These are phyloP conservation scores for Plantago ovata DNA, from an alignment of 257 asterid species.

Conservation along the genomic window DNA sequence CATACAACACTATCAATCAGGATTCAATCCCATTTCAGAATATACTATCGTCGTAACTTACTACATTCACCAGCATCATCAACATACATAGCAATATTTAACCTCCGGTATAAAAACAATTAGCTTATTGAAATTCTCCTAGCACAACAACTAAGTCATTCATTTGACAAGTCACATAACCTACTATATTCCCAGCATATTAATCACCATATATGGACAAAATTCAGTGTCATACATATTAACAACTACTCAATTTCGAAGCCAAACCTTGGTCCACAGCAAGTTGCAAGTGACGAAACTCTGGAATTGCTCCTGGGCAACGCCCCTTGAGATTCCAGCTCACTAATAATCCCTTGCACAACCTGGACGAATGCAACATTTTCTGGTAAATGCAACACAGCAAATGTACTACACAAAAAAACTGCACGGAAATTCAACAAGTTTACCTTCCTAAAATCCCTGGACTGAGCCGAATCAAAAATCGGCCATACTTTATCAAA, in stretches of 20 bases:
- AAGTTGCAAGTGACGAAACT: constrained; percentile 98
- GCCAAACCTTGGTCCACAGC: constrained; percentile 96
- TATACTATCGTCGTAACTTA: too few species aligned
- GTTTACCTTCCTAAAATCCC: constrained; percentile 94
- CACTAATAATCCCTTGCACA: constrained; percentile 96
- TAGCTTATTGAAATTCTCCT: constrained; percentile 12
- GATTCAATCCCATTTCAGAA: constrained; percentile 14
- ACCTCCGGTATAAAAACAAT: constrained; percentile 6
- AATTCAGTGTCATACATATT: constrained; percentile 3
- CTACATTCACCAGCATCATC: background rate
- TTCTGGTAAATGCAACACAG: constrained; percentile 6
- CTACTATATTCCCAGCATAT: background rate
- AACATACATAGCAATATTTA: constrained; percentile 1
- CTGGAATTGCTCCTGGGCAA: constrained; percentile 98
- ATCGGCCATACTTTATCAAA: constrained; percentile 99
- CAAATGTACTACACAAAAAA: constrained; percentile 9
- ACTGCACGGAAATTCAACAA: constrained; percentile 12
- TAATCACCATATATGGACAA: background rate
- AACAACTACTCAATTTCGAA: constrained; percentile 7
- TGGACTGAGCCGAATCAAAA: constrained; percentile 97
- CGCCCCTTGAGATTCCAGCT: constrained; percentile 98
- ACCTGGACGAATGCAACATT: constrained; percentile 42
- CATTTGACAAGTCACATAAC: too few species aligned
- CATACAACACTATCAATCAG: background rate
- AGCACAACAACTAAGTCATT: constrained; percentile 8